These are phyloP conservation scores for Clarireedia paspali DNA, from an alignment of 2,329 filamentous ascomycete species.

Conservation along the genomic window DNA sequence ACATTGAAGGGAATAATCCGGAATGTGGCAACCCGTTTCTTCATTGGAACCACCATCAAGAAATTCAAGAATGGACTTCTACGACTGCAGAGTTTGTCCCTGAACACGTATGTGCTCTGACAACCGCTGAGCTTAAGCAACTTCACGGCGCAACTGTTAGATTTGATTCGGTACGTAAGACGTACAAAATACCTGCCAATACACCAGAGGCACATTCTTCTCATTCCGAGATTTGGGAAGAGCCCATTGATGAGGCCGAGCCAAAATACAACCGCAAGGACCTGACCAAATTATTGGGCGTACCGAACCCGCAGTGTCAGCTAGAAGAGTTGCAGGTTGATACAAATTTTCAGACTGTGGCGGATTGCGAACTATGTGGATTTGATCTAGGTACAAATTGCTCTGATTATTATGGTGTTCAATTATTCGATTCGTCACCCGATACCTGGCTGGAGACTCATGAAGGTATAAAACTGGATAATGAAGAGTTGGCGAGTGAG, in stretches of 20 bases:
- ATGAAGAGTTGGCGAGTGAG: background rate
- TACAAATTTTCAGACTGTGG: constrained; percentile 6
- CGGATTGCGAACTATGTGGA: background rate
- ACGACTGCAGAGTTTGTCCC: background rate
- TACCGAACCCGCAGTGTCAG: background rate
- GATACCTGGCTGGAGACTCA: background rate
- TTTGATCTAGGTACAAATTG: constrained; percentile 4
- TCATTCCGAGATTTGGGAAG: background rate
- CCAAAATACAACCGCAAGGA: background rate
- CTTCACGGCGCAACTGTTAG: background rate
- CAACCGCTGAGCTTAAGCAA: background rate
- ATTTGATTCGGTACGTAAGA: constrained; percentile 2
- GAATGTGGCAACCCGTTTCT: constrained; percentile 2
- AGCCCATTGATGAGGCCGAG: background rate
- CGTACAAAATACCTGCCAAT: background rate
- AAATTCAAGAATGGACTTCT: constrained; percentile 1
- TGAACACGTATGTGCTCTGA: constrained; percentile 1
- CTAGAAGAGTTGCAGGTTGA: constrained; percentile 1
- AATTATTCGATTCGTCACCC: background rate
- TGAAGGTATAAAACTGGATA: background rate
- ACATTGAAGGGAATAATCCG: constrained; percentile 15
- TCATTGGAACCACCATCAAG: background rate
- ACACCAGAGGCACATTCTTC: background rate
- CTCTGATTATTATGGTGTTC: constrained; percentile 3
- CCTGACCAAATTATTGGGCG: background rate